phyloP scores from a whole-genome alignment of 73 alveolate species.

The Loxodes magnus region DNA sequence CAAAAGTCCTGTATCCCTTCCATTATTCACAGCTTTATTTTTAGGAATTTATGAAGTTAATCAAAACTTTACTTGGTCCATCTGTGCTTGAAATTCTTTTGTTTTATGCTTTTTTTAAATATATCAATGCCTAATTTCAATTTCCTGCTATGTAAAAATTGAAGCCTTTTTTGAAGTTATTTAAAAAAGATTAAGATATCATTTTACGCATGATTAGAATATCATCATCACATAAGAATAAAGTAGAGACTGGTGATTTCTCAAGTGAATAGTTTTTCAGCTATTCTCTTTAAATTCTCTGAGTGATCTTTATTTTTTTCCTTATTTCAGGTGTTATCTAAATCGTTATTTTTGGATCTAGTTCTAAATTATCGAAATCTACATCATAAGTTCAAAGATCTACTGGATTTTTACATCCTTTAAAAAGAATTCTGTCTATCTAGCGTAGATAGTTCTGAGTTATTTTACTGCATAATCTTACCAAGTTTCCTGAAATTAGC shows the following conservation, averaged over 20 bases:
- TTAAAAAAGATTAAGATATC: not conserved
- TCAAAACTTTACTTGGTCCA: conserved; percentile 36
- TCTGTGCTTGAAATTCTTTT: conserved; percentile 33
- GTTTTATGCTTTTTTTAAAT: conserved; percentile 21
- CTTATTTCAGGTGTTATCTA: conserved; percentile 2
- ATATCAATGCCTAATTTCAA: conserved; percentile 38
- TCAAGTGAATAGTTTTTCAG: not conserved
- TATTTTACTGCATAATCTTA: conserved; percentile 31
- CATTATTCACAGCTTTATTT: conserved; percentile 66
- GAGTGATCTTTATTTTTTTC: not conserved
- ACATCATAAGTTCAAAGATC: conserved; percentile 57
- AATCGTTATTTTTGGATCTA: too few relatives aligned
- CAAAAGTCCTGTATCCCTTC: conserved; percentile 72
- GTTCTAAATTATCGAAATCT: conserved; percentile 33
- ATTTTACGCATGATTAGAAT: not conserved
- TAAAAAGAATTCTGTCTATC: conserved; percentile 66
- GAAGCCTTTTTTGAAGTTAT: conserved; percentile 12
- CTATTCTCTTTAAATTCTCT: not conserved
- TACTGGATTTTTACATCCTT: conserved; percentile 50
- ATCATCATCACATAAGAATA: not conserved
- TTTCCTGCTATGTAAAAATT: conserved; percentile 28
- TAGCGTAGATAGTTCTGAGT: conserved; percentile 41
- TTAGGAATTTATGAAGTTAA: conserved; percentile 20
- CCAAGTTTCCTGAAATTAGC: conserved; percentile 56
- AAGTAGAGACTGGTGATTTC: not conserved